phyloP scores from a whole-genome alignment of 805 yeast genomes.

The Kluyveromyces siamensis region DNA sequence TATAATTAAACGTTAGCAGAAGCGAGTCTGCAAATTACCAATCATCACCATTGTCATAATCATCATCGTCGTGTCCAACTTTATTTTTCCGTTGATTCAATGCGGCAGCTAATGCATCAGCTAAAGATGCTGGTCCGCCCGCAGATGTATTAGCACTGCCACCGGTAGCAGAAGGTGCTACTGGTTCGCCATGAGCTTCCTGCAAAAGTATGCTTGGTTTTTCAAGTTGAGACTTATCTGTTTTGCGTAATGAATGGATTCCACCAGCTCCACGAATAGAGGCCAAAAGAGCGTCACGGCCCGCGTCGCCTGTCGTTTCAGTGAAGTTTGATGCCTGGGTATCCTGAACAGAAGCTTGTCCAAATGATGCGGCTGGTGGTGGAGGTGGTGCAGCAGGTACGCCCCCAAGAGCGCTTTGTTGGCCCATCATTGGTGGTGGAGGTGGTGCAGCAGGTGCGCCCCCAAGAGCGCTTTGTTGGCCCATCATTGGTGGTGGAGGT shows the following conservation, averaged over 20 bases:
- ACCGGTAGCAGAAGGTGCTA: conserved; percentile 30
- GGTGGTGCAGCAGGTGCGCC: conserved; percentile 4
- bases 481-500: conserved; percentile 4
- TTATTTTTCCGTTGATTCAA: conserved; percentile 72
- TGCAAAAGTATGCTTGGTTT: conserved; percentile 64
- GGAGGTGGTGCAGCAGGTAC: conserved; percentile 6
- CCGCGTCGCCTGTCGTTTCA: conserved; percentile 38
- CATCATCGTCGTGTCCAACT: conserved; percentile 85
- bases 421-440: conserved; percentile 3
- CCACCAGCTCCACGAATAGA: conserved; percentile 81
- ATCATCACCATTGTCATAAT: conserved; percentile 76
- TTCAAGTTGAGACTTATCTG: conserved; percentile 77
- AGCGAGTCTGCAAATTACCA: conserved; percentile 34
- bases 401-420: neutral
- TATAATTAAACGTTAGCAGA: neutral
- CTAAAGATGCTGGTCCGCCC: conserved; percentile 56
- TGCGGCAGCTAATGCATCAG: conserved; percentile 86
- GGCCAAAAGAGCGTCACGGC: conserved; percentile 75
- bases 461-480: neutral
- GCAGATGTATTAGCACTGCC: conserved; percentile 34
- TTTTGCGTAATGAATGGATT: conserved; percentile 56
- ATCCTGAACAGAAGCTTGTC: neutral
- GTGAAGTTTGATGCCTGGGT: conserved; percentile 2
- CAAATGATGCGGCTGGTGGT: conserved; percentile 1
- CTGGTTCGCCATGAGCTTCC: conserved; percentile 57